Evolutionary conservation across 306 rosid genomes (phyloP).

Genomic region (Castanea mollissima): DNA sequence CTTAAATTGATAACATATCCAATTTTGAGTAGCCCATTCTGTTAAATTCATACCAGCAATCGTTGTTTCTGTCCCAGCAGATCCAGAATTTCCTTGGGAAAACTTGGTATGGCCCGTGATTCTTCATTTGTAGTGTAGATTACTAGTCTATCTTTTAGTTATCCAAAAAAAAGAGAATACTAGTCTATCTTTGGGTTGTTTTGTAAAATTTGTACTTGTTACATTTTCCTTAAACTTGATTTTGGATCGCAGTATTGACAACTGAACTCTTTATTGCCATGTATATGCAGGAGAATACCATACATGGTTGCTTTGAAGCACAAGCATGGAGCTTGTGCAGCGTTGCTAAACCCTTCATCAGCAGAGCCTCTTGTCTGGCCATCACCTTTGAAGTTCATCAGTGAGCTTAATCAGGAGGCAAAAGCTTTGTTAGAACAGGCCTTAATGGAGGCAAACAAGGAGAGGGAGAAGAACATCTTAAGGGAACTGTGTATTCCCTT

Average conservation of each 20-base stretch:
- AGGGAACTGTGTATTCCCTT: constrained; percentile 54
- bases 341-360: constrained; percentile 81
- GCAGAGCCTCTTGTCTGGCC: constrained; percentile 99
- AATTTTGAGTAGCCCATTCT: background rate
- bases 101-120: background rate
- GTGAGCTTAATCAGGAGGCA: constrained; percentile 87
- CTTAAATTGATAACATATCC: background rate
- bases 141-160: background rate
- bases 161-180: background rate
- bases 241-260: background rate
- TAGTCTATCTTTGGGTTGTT: background rate
- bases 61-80: background rate
- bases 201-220: background rate
- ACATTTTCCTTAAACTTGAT: background rate
- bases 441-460: constrained; percentile 78
- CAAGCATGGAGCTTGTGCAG: constrained; percentile 78
- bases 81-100: background rate
- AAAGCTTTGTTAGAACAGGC: constrained; percentile 79
- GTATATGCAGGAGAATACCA: constrained; percentile 78
- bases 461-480: constrained; percentile 80
- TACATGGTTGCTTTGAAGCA: constrained; percentile 77
- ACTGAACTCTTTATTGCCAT: constrained; percentile 8
- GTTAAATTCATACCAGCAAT: background rate
- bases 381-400: constrained; percentile 84
- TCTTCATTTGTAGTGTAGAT: background rate